phyloP scores from a whole-genome alignment of 768 basidiomycete species.

The Leccinum uliginosum region DNA sequence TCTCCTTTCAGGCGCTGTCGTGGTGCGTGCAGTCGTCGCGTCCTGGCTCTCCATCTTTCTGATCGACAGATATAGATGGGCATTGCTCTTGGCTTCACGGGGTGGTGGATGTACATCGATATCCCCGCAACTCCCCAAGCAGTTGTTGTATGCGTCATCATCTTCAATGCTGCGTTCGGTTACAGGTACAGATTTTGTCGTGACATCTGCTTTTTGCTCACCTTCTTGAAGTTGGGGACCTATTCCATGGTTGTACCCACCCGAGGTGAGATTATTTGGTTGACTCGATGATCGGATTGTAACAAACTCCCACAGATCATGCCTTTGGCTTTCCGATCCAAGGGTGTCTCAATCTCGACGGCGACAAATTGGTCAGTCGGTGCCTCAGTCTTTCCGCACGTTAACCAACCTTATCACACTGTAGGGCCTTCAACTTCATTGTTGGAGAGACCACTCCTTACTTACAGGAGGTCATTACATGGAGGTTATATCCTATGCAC shows the following conservation, averaged over 20 bases:
- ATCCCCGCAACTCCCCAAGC: conserved; percentile 79
- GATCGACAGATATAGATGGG: conserved; percentile 59
- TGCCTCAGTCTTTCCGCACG: neutral
- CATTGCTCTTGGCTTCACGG: conserved; percentile 69
- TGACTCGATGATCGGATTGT: neutral
- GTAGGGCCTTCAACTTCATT: conserved; percentile 78
- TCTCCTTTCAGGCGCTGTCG: conserved; percentile 77
- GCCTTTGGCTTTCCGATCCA: conserved; percentile 83
- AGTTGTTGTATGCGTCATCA: conserved; percentile 83
- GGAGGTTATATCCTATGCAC: conserved; percentile 95
- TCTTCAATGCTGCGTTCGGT: conserved; percentile 93
- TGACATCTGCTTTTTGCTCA: neutral
- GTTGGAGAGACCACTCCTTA: conserved; percentile 87
- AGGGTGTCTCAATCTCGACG: conserved; percentile 93
- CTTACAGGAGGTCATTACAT: conserved; percentile 81
- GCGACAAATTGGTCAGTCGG: conserved; percentile 65
- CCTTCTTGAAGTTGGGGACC: conserved; percentile 63
- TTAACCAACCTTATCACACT: conserved; percentile 11
- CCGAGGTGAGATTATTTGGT: conserved; percentile 50
- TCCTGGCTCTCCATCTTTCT: conserved; percentile 2
- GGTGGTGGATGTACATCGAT: conserved; percentile 93
- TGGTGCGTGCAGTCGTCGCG: conserved; percentile 43
- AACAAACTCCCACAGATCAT: conserved; percentile 58
- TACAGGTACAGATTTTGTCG: conserved; percentile 49
- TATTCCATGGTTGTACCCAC: conserved; percentile 83